Conservation (phyloP, 306 rosid species). For the Oxytropis ochrocephala region DNA sequence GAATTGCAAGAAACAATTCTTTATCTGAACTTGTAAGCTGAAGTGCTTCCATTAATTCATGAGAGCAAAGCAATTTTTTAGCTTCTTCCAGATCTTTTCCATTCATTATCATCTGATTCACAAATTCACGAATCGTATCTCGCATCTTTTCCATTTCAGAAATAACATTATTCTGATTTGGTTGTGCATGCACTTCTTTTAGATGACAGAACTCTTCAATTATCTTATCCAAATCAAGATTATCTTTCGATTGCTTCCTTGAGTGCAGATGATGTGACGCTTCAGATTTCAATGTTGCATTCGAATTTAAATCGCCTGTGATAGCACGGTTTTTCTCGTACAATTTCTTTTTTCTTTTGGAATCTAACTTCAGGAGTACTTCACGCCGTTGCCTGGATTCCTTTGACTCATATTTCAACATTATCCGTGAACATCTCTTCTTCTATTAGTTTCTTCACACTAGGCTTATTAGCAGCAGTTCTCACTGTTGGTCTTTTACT, state of each 20-base stretch:
- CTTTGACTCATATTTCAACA: constrained; percentile 31
- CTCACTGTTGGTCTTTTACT: constrained; percentile 22
- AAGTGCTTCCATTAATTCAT: constrained; percentile 60
- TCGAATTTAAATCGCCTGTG: constrained; percentile 32
- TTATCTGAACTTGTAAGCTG: constrained; percentile 67
- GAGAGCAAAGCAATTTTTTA: constrained; percentile 50
- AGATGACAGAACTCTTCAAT: constrained; percentile 64
- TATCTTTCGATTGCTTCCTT: constrained; percentile 41
- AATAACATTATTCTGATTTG: constrained; percentile 45
- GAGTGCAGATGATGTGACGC: constrained; percentile 35
- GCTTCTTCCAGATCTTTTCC: constrained; percentile 61
- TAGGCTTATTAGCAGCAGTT: constrained; percentile 51
- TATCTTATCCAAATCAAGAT: constrained; percentile 53
- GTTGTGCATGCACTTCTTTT: constrained; percentile 33
- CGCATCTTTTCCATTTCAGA: constrained; percentile 45
- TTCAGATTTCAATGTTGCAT: constrained; percentile 34
- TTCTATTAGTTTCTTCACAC: constrained; percentile 95
- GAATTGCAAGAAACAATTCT: constrained; percentile 56
- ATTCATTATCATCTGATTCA: constrained; percentile 51
- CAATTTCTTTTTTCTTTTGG: constrained; percentile 45
- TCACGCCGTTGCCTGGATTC: constrained; percentile 35
- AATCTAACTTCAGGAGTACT: constrained; percentile 30
- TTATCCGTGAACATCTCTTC: constrained; percentile 64
- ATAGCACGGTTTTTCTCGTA: constrained; percentile 51
- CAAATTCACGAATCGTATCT: constrained; percentile 54